Evolutionary conservation across 352 stramenopile species (phyloP), one percentile per base, ranked within the genome.

Genomic region (Pythium oligandrum): DNA sequence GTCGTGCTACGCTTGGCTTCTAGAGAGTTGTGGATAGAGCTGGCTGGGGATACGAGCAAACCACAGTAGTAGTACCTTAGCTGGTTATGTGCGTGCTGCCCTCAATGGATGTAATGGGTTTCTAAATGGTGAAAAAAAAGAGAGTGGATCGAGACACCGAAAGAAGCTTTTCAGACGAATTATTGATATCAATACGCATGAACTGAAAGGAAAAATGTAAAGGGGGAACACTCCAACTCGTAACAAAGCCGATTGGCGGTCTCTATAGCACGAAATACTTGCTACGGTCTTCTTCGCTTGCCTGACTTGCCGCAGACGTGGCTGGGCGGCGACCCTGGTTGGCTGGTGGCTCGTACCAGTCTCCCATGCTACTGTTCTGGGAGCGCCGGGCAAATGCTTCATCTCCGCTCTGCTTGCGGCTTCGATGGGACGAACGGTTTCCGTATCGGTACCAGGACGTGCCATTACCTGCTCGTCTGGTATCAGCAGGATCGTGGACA

Each of bases 181-280:
- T 26, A 26, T 26, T 26, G 17, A 26, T 26, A 26, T 26, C 17
- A 26, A 26, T 26, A 26, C 17, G 17, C 17, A 26, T 26, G 17
- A 26, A 26, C 17, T 26, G 17, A 26, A 51, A 5, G 33, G 26
- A 48, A 32, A 48, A 30, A 48, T 32, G 44, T 30, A 48, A 48
- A 30, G 11, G 17, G 17, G 17, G 17, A 26, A 26, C 17, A 26
- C 17, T 26, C 17, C 17, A 26, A 26, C 17, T 26, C 17, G 17
- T 26, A 26, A 26, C 17, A 26, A 26, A 26, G 17, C 17, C 17
- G 17, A 26, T 26, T 26, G 17, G 17, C 17, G 0, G 17, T 6
- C 32, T 57, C 77, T 91, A 91, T 42, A 91, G 66, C 57, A 91
- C 81, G 54, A 91, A 91, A 68, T 91, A 91, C 62, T 89, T 91